phyloP scores from a whole-genome alignment of 768 basidiomycete genomes.

The Crassisporium funariophilum region DNA sequence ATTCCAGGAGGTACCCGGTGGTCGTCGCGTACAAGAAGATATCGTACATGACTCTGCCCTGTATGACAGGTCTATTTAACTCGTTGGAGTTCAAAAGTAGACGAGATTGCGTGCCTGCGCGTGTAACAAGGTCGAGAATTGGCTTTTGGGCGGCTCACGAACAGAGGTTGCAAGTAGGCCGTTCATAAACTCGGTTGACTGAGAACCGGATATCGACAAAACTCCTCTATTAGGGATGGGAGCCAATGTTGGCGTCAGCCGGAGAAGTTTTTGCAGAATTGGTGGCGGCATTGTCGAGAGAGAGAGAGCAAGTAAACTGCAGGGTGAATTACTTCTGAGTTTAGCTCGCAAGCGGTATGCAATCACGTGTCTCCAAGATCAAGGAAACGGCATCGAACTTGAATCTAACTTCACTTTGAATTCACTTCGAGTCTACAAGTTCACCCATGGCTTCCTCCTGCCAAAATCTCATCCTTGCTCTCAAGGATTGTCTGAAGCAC shows the following conservation, averaged over 20 bases:
- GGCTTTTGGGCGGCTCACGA: slow-evolving; percentile 37
- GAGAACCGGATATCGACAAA: slow-evolving; percentile 77
- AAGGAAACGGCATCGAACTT: too few relatives aligned
- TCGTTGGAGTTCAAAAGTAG: slow-evolving; percentile 9
- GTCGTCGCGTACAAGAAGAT: slow-evolving; percentile 76
- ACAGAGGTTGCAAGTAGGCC: slow-evolving; percentile 65
- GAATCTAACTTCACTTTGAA: too few relatives aligned
- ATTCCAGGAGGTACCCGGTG: slow-evolving; percentile 69
- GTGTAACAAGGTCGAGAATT: slow-evolving; percentile 75
- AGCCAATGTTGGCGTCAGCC: slow-evolving; percentile 55
- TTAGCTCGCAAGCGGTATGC: too few relatives aligned
- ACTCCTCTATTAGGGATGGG: slow-evolving; percentile 66
- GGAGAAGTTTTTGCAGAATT: slow-evolving; percentile 44
- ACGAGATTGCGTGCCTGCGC: slow-evolving; percentile 61
- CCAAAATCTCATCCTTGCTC: slow-evolving; percentile 70
- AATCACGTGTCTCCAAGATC: not conserved
- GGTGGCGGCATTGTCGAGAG: slow-evolving; percentile 35
- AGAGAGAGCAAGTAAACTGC: slow-evolving; percentile 1
- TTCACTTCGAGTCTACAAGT: too few relatives aligned
- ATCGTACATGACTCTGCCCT: slow-evolving; percentile 93
- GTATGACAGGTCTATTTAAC: slow-evolving; percentile 17
- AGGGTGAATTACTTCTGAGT: too few relatives aligned
- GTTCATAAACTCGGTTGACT: slow-evolving; percentile 81
- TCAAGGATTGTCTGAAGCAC: slow-evolving; percentile 82
- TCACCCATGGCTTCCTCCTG: slow-evolving; percentile 78